A percentile compares a stretch with the other conserved stretches of the same genome.
phyloP scores from a whole-genome alignment of 352 stramenopile genomes.

The Globisporangium iwayamae region DNA sequence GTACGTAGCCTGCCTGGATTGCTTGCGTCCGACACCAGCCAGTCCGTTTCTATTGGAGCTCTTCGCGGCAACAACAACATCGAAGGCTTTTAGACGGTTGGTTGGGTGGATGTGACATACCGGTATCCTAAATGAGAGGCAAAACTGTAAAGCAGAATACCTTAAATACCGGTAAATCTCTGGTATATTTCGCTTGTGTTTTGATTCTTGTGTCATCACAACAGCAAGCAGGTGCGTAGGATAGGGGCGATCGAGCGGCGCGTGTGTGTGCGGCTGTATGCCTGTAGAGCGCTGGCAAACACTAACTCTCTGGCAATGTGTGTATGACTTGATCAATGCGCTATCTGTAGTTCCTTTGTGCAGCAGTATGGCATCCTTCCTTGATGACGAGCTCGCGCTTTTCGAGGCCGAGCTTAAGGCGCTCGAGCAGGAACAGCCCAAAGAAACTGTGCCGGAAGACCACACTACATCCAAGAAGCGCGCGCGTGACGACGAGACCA shows the following conservation, averaged over 20 bases:
- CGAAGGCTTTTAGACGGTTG: not conserved
- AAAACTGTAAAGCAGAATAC: too few relatives aligned
- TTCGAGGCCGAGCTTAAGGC: slow-evolving; percentile 84
- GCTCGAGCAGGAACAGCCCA: slow-evolving; percentile 41
- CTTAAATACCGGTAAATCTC: not conserved
- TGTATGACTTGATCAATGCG: not conserved
- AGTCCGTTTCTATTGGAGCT: slow-evolving; percentile 2
- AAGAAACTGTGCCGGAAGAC: not conserved
- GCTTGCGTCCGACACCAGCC: not conserved
- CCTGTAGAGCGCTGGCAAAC: not conserved
- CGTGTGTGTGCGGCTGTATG: not conserved
- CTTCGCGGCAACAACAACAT: not conserved
- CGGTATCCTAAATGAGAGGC: too few relatives aligned
- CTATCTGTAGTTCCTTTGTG: not conserved
- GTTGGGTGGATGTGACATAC: not conserved
- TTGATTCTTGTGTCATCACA: not conserved
- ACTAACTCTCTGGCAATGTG: not conserved
- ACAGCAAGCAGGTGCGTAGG: slow-evolving; percentile 2
- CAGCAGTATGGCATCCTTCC: slow-evolving; percentile 4
- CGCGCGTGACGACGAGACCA: slow-evolving; percentile 17
- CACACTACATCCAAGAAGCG: slow-evolving; percentile 27
- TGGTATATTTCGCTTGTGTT: not conserved
- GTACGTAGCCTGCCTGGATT: too few relatives aligned
- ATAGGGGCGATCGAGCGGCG: not conserved
- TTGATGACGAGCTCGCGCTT: slow-evolving; percentile 81